Conservation (phyloP, 164 flowering plant genomes). For the Euptelea pleiosperma region DNA sequence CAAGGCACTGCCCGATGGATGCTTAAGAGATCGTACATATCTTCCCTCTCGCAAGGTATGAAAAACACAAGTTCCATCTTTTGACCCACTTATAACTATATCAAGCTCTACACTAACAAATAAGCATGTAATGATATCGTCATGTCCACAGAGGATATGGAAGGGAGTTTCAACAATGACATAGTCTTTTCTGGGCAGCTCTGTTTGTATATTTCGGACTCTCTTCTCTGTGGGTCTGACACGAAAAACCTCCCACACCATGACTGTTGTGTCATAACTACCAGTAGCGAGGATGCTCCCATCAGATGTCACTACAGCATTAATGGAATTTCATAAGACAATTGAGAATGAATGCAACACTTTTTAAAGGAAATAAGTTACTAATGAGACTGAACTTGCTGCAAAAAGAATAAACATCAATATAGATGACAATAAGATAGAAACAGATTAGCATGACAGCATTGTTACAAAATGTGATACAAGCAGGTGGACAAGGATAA, state of each 20-base stretch:
- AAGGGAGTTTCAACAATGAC: constrained; percentile 77
- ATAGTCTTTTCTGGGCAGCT: constrained; percentile 61
- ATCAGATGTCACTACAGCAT: constrained; percentile 79
- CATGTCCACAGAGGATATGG: constrained; percentile 96
- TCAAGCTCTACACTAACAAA: constrained; percentile 86
- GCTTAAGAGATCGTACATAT: constrained; percentile 78
- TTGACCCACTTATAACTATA: constrained; percentile 92
- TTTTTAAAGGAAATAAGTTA: neutral
- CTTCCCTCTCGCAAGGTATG: constrained; percentile 86
- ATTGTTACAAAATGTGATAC: neutral
- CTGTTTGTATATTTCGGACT: constrained; percentile 50
- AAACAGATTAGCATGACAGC: neutral
- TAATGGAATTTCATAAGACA: constrained; percentile 5
- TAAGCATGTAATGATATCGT: constrained; percentile 90
- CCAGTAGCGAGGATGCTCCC: constrained; percentile 96
- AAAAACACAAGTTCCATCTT: constrained; percentile 94
- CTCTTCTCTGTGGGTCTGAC: constrained; percentile 53
- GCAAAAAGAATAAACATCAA: neutral
- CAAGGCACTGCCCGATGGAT: constrained; percentile 77
- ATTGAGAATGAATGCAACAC: no score
- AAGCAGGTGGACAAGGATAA: neutral
- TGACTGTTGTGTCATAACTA: constrained; percentile 97
- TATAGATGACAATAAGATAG: neutral
- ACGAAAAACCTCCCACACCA: constrained; percentile 89
- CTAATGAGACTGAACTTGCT: neutral